Base-by-base conservation (phyloP, 257 asterid species). In the Prunella vulgaris region DNA sequence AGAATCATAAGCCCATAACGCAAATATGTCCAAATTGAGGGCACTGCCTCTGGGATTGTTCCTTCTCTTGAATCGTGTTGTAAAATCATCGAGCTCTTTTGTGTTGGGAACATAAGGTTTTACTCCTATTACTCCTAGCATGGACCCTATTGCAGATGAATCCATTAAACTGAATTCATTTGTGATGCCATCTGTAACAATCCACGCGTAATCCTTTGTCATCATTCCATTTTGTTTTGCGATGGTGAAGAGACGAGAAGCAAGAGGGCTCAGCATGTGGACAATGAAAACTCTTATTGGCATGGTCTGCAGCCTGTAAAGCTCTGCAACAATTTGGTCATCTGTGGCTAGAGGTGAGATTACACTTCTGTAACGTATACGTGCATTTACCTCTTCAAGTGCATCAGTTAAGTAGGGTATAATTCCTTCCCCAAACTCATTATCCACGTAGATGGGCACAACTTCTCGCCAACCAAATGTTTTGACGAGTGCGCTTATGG, bases 261-360 rank as follows among this genome's bases (percentile, higher is more conserved):
- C 84, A 9, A 76, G 78, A 56, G 73, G 0, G 62, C 30, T 8
- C 73, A 73, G 53, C 80, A 73, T 71, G 65, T 80, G 84, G 37
- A 81, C 78, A 0, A 84, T 17, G 53, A 84, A 84, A 13, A 84
- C 86, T 22, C 88, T 30, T 0, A 84, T 84, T 25, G 79, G 83
- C 86, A 74, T 84, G 0, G 76, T 69, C 86, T 68, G 74, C 24
- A 84, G 64, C 72, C 69, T 81, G 72, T 71, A 71, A 51, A 84
- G 84, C 74, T 84, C 83, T 0, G 69, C 70, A 6, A 8, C 25
- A 9, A 84, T 76, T 37, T 79, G 83, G 20, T 76, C 84, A 40
- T 81, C 78, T 0, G 83, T 74, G 6, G 83, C 86, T 10, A 22
- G 64, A 7, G 83, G 71, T 13, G 77, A 40, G 33, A 81, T 42